Base-by-base conservation (phyloP, 768 basidiomycete genomes). In the Leccinum rimulosum region DNA sequence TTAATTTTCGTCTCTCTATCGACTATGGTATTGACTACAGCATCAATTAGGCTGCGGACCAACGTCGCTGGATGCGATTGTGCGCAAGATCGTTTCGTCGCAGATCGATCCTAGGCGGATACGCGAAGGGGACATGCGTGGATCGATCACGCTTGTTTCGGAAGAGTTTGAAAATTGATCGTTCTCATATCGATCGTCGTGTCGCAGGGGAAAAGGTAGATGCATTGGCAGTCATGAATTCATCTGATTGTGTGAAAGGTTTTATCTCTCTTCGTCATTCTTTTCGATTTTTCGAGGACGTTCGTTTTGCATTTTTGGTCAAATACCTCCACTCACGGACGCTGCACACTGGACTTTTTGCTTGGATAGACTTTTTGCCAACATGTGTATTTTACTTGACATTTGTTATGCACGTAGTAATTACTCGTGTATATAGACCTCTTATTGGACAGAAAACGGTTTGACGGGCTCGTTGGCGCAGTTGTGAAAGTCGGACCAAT, bases 11-110 rank as follows among this genome's bases (percentile, higher is more conserved):
- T 27, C 17, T 1, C 8, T 6, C 2, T 3, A 15, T 27, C 3
- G 25, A 64, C 11, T 2, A 30, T 5, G 45, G 10, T 14, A 0
- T 36, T 14, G 14, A 36, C 15, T 17, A 17, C 17, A 0, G 38
- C 3, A 9, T 48, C 40, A 52, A n/a, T 38, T 61, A 88, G 88
- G 86, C 64, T 92, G 90, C 66, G 91, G 90, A 1, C 90, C 90
- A 0, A 77, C 79, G 0, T 84, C 87, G 7, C 76, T 92, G 53
- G 87, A 89, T 68, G 84, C 81, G 6, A 74, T 88, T 65, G 81
- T 91, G 8, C 78, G 91, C 45, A 86, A 88, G 70, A 74, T 82
- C 45, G 79, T 91, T 9, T 79, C 87, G 1, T 70, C 77, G 31
- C 82, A 85, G 58, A 88, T 89, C 59, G 78, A 83, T 67, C 83